These are phyloP conservation scores for Xylaria venustula DNA, from an alignment of 495 filamentous ascomycete species.

Conservation along the genomic window DNA sequence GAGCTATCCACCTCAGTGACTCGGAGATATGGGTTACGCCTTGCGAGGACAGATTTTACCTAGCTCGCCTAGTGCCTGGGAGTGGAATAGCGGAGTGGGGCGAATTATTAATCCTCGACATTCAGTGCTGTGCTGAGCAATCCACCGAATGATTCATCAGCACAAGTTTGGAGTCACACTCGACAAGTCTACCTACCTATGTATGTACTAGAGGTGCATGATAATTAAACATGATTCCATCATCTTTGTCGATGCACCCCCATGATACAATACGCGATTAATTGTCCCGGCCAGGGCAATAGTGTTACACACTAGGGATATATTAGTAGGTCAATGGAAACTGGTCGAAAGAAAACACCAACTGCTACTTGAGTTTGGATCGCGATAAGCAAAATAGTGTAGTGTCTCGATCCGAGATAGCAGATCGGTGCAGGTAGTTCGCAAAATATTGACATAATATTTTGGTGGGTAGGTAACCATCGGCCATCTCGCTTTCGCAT, in stretches of 20 bases:
- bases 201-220: not conserved
- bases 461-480: not conserved
- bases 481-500: not conserved
- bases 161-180: constrained; percentile 12
- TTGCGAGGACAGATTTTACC: too few species aligned
- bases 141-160: constrained; percentile 17
- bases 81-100: not conserved
- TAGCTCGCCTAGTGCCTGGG: not conserved
- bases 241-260: not conserved
- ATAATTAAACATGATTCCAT: constrained; percentile 11
- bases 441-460: constrained; percentile 15
- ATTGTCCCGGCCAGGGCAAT: not conserved
- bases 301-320: too few species aligned
- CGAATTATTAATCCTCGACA: constrained; percentile 12
- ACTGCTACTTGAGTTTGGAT: too few species aligned
- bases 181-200: not conserved
- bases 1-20: not conserved
- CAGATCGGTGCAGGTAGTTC: not conserved
- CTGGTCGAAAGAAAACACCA: too few species aligned
- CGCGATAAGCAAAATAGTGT: too few species aligned
- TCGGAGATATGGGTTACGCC: constrained; percentile 11
- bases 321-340: too few species aligned
- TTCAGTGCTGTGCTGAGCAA: constrained; percentile 13
- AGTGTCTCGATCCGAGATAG: not conserved
- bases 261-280: not conserved